A percentile compares a stretch with the other conserved stretches of the same genome.
phyloP scores from a whole-genome alignment of 768 basidiomycete species.

The Tricholoma terreum region DNA sequence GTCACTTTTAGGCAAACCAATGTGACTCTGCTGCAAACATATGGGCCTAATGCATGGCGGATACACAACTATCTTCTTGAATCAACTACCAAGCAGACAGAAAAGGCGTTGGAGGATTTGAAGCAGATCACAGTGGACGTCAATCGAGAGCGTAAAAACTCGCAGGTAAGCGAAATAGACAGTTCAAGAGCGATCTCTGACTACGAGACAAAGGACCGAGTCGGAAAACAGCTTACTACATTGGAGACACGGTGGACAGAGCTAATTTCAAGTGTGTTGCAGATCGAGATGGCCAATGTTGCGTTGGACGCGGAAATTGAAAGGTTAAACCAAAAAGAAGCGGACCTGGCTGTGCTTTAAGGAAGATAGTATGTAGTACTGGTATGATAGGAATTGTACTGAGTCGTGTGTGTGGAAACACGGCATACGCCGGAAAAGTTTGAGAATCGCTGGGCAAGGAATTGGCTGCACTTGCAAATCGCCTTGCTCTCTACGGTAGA shows the following conservation, averaged over 20 bases:
- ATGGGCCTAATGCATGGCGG: constrained; percentile 89
- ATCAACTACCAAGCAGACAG: constrained; percentile 66
- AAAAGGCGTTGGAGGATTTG: constrained; percentile 71
- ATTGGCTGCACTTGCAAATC: constrained; percentile 12
- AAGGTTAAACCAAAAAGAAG: constrained; percentile 54
- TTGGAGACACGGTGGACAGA: constrained; percentile 93
- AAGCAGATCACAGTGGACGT: constrained; percentile 79
- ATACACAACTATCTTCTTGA: constrained; percentile 89
- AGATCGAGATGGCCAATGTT: constrained; percentile 93
- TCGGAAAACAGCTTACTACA: constrained; percentile 75
- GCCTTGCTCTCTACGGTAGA: constrained; percentile 17
- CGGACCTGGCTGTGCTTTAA: constrained; percentile 52
- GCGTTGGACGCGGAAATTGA: constrained; percentile 83
- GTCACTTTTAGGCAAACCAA: constrained; percentile 66
- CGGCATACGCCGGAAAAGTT: constrained; percentile 14
- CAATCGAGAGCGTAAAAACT: constrained; percentile 86
- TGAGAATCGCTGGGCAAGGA: constrained; percentile 11
- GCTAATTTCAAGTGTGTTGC: constrained; percentile 83
- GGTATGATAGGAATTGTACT: neutral
- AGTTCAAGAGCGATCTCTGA: neutral
- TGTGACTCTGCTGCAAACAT: constrained; percentile 75
- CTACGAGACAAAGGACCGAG: constrained; percentile 51
- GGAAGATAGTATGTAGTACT: neutral
- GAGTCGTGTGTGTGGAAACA: neutral
- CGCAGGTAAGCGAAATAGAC: constrained; percentile 50